Evolutionary conservation across 2,329 filamentous ascomycete species (phyloP).

Genomic region (Ophiostoma quercus): DNA sequence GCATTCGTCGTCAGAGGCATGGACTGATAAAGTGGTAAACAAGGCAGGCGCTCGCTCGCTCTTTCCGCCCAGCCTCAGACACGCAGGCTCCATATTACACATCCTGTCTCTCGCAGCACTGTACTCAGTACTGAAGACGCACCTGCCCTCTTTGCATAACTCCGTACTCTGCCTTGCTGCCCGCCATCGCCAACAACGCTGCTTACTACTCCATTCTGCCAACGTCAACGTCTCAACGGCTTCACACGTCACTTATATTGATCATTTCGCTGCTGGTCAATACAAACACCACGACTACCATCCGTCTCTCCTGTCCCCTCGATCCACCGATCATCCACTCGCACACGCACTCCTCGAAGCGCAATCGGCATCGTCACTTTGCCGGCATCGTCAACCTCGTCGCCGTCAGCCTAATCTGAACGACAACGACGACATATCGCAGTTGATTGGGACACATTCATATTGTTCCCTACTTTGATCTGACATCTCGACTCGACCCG

Average conservation of each 20-base stretch:
- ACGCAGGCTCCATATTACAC: slow-evolving; percentile 10
- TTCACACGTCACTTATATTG: slow-evolving; percentile 8
- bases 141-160: slow-evolving; percentile 4
- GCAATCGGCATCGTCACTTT: slow-evolving; percentile 2
- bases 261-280: neutral
- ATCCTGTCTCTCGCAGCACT: slow-evolving; percentile 1
- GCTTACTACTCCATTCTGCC: slow-evolving; percentile 5
- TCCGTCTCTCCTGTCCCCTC: neutral
- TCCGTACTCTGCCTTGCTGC: neutral
- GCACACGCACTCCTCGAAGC: neutral
- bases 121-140: neutral
- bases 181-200: slow-evolving; percentile 11
- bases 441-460: neutral
- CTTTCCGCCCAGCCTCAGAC: slow-evolving; percentile 9
- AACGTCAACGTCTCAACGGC: neutral
- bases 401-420: neutral
- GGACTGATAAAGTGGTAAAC: neutral
- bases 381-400: slow-evolving; percentile 3
- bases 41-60: slow-evolving; percentile 7
- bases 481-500: neutral
- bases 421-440: neutral
- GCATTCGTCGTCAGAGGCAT: slow-evolving; percentile 15
- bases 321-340: neutral
- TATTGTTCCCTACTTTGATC: neutral
- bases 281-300: neutral